Evolutionary conservation across 2,329 filamentous ascomycete species (phyloP).

Genomic region (Parascedosporium putredinis): DNA sequence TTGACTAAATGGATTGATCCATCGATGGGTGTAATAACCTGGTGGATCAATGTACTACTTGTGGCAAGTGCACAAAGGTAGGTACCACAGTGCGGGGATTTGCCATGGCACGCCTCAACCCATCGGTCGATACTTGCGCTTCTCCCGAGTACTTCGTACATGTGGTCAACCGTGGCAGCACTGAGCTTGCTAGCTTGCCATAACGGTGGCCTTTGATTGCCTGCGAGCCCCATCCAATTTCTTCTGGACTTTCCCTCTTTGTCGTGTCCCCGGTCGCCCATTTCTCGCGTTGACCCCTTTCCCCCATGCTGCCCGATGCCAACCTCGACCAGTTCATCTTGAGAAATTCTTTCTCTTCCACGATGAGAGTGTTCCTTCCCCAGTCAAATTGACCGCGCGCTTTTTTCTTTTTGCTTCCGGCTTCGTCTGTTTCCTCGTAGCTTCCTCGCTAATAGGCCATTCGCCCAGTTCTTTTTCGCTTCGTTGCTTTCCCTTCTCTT

Average conservation of each 20-base stretch:
- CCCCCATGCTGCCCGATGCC: slow-evolving; percentile 1
- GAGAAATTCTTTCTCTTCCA: slow-evolving; percentile 1
- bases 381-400: background rate
- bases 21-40: too few species aligned
- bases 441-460: background rate
- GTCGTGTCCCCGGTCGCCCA: background rate
- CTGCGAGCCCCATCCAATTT: slow-evolving; percentile 1
- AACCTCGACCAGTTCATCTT: background rate
- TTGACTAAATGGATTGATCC: too few species aligned
- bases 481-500: background rate
- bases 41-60: too few species aligned
- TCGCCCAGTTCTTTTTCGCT: too few species aligned
- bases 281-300: background rate
- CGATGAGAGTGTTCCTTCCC: background rate
- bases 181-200: background rate
- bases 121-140: too few species aligned
- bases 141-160: too few species aligned
- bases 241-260: slow-evolving; percentile 1
- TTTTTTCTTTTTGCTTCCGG: background rate
- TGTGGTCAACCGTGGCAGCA: background rate
- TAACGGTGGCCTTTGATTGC: background rate
- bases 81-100: too few species aligned
- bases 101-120: too few species aligned
- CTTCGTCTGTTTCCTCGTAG: background rate
- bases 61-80: too few species aligned